A percentile compares a stretch with the other conserved stretches of the same genome.
Evolutionary conservation across 805 yeast genomes (phyloP).

Genomic region (Spencermartinsiella europaea): DNA sequence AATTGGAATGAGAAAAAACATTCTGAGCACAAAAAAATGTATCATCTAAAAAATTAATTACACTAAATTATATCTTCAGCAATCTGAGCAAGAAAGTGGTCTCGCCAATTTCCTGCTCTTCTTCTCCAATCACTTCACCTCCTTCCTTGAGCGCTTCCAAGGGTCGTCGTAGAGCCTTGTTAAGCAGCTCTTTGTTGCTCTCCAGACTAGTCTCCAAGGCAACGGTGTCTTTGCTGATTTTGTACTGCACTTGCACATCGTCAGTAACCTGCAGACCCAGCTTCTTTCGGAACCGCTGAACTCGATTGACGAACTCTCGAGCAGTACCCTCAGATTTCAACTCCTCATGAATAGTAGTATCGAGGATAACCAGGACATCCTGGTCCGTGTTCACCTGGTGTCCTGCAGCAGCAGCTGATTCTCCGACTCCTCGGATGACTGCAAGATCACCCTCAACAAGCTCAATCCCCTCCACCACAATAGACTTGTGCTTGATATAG

Average conservation of each 20-base stretch:
- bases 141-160: conserved; percentile 38
- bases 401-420: conserved; percentile 50
- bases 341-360: conserved; percentile 80
- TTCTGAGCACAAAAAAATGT: neutral
- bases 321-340: conserved; percentile 91
- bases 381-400: conserved; percentile 83
- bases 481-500: conserved; percentile 65
- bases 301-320: conserved; percentile 93
- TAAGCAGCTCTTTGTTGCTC: conserved; percentile 60
- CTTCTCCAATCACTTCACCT: conserved; percentile 64
- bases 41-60: neutral
- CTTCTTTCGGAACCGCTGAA: conserved; percentile 95
- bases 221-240: conserved; percentile 47
- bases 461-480: conserved; percentile 84
- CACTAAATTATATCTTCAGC: conserved; percentile 43
- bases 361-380: conserved; percentile 86
- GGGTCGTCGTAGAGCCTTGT: conserved; percentile 71
- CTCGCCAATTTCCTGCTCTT: conserved; percentile 74
- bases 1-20: neutral
- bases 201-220: conserved; percentile 52
- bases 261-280: conserved; percentile 92
- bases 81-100: conserved; percentile 74
- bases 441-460: conserved; percentile 83
- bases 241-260: conserved; percentile 83
- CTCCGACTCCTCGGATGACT: conserved; percentile 86